These are phyloP conservation scores for Eragrostis tef DNA, from an alignment of 202 grass and related monocot genomes.

Conservation along the genomic window DNA sequence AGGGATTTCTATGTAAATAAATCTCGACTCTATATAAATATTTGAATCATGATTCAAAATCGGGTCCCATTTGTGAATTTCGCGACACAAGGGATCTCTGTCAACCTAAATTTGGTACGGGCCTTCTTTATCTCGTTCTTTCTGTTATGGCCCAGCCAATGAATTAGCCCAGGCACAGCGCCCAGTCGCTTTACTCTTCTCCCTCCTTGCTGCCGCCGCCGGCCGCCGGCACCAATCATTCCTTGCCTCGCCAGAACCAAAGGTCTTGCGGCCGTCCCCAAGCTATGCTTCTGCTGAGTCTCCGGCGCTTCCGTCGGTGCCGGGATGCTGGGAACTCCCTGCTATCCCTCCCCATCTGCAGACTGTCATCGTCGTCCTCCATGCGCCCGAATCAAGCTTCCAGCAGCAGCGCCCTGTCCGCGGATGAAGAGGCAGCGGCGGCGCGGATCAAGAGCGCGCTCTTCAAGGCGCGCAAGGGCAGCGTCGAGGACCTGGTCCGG, in stretches of 20 bases:
- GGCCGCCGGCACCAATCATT: not conserved
- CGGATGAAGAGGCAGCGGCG: constrained; percentile 46
- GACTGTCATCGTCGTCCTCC: constrained; percentile 1
- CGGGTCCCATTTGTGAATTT: too few relatives aligned
- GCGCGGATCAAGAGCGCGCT: constrained; percentile 61
- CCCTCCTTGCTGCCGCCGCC: not conserved
- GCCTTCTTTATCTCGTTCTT: not conserved
- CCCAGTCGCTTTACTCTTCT: too few relatives aligned
- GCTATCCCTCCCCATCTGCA: constrained; percentile 27
- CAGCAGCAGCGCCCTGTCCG: constrained; percentile 29
- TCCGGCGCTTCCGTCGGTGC: constrained; percentile 8
- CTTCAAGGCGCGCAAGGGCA: constrained; percentile 49
- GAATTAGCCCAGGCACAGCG: not conserved
- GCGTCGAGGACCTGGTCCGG: constrained; percentile 63
- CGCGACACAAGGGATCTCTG: too few relatives aligned
- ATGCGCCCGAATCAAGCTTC: not conserved
- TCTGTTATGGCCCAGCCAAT: not conserved
- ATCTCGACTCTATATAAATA: too few relatives aligned
- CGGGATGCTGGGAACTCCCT: constrained; percentile 14
- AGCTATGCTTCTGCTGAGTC: constrained; percentile 26
- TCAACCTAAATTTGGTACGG: not conserved
- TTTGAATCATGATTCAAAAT: too few relatives aligned
- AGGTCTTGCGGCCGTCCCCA: not conserved
- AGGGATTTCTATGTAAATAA: too few relatives aligned
- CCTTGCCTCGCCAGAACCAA: not conserved